Evolutionary conservation across 176 grass and related monocot species (phyloP), one percentile per base, ranked within the genome.

Genomic region (Carex littledalei): DNA sequence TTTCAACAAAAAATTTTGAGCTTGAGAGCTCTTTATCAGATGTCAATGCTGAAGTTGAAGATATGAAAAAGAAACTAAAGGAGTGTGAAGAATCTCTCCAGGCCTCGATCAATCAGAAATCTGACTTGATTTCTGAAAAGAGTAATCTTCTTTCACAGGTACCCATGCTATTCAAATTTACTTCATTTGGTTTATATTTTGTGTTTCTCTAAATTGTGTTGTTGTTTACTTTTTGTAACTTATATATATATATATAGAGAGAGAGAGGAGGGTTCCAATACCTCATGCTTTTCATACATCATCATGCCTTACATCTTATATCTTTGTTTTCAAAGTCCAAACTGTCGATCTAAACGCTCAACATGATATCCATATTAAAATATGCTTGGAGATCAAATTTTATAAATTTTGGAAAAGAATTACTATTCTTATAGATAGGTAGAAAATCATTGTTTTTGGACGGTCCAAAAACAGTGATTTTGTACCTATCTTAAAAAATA

Each of bases 21-120:
- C 81, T 99, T 83, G 93, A 98, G 80, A 98, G 93, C 81, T 98
- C 88, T 34, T 68, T 99, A 57, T 99, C 79, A 58, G 85, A 92
- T 7, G 61, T 86, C 75, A 95, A 90, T 89, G 84, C 49, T 82
- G 90, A 99, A 83, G 84, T 96, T 11, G 88, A 94, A 69, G 80
- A 54, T 67, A 75, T 92, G 61, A 89, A 82, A 68, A 85, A 63
- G 81, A 91, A 91, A 86, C 55, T 60, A 45, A 26, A 69, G 63
- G 81, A 69, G 64, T 67, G 21, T 83, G 63, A 68, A 68, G 63
- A 83, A 18, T 81, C 79, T 63, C 22, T 59, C 22, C 43, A 50
- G 12, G 9, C 61, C 68, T 29, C 55, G 64, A 65, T 52, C 21
- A 86, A 70, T 90, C 76, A 91, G 54, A 94, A 95, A 85, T 94